A percentile compares a stretch with the other conserved stretches of the same genome.
Conservation (phyloP, 176 grass and related monocot genomes). For the Bothriochloa decipiens region DNA sequence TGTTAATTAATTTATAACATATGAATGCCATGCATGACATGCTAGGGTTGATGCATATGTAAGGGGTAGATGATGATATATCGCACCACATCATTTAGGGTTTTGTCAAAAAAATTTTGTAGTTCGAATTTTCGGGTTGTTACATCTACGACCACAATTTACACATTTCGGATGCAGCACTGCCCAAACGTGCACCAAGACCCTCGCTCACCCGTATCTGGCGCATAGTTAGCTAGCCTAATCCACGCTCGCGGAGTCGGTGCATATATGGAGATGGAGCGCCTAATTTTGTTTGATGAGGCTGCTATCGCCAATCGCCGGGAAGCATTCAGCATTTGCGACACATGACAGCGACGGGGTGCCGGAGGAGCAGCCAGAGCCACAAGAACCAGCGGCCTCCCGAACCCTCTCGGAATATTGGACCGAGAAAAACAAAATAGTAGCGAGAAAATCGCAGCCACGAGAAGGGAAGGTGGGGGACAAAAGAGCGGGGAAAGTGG, state of each 20-base stretch:
- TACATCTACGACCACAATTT: no score
- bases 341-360: slow-evolving; percentile 35
- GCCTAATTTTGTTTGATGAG: neutral
- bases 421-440: neutral
- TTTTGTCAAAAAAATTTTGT: no score
- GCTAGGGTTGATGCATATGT: no score
- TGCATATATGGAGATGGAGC: neutral
- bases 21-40: no score
- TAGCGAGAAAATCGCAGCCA: slow-evolving; percentile 28
- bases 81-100: no score
- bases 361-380: slow-evolving; percentile 56
- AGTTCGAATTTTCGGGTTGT: no score
- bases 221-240: neutral
- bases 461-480: neutral
- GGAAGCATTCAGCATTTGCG: neutral
- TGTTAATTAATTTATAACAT: no score
- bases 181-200: neutral
- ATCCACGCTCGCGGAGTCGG: neutral
- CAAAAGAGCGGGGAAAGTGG: neutral
- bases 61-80: no score
- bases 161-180: no score
- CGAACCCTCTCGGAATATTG: neutral
- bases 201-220: neutral
- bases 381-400: slow-evolving; percentile 74
- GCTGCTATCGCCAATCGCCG: neutral